A percentile compares a stretch with the other conserved stretches of the same genome.
Evolutionary conservation across 805 yeast genomes (phyloP).

Genomic region (Blastobotrys chiropterorum): DNA sequence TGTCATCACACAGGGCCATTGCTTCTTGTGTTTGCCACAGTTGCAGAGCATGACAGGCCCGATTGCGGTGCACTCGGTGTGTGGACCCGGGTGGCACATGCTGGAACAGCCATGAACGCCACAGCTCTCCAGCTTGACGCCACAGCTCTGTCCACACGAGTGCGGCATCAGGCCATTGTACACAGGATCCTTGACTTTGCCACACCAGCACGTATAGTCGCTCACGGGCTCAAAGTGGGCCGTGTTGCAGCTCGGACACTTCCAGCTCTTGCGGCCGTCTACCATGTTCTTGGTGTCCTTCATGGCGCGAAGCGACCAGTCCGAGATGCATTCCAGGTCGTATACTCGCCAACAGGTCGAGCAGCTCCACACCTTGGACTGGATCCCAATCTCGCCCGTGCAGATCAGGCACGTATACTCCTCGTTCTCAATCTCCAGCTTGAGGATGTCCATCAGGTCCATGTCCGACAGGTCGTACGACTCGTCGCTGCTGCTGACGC

Average conservation of each 20-base stretch:
- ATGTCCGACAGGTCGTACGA: conserved; percentile 19
- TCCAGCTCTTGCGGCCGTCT: conserved; percentile 49
- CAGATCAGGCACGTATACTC: conserved; percentile 81
- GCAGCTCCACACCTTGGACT: conserved; percentile 75
- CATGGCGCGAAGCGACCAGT: conserved; percentile 74
- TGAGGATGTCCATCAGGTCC: conserved; percentile 35
- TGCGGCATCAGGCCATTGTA: conserved; percentile 56
- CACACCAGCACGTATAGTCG: conserved; percentile 82
- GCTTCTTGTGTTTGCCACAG: conserved; percentile 65
- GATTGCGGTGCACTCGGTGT: conserved; percentile 71
- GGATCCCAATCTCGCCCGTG: conserved; percentile 67
- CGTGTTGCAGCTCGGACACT: conserved; percentile 79
- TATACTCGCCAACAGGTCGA: conserved; percentile 71
- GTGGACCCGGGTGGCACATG: conserved; percentile 87
- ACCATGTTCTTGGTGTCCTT: conserved; percentile 6
- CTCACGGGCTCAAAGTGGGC: conserved; percentile 42
- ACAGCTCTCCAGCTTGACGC: conserved; percentile 40
- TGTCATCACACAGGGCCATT: conserved; percentile 67
- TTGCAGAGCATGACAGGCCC: conserved; percentile 65
- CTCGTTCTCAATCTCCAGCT: conserved; percentile 58
- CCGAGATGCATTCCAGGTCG: conserved; percentile 75
- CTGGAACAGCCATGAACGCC: conserved; percentile 70
- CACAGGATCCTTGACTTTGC: conserved; percentile 61
- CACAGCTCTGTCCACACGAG: conserved; percentile 84
- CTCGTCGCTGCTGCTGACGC: not conserved